Evolutionary conservation across 257 asterid species (phyloP), one percentile per base, ranked within the genome.

Genomic region (Solanum pennellii): DNA sequence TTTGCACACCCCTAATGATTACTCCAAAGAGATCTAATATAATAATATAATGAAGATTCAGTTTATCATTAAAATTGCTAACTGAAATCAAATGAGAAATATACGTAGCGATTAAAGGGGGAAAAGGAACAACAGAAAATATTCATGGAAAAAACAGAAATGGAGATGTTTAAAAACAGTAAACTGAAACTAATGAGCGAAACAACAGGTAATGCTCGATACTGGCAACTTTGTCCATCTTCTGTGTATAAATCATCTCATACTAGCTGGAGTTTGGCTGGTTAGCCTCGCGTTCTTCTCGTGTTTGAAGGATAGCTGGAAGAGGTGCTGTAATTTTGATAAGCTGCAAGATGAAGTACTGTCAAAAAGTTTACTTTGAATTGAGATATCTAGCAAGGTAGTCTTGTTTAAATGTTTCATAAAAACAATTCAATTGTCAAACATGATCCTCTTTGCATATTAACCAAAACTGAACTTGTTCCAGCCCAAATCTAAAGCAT

Each of bases 241-340:
- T 52, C 62, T 6, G 65, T 56, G 11, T 18, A 56, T 18, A 56
- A 52, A 52, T 52, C 2, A 52, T 52, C 62, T 52, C 62, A 56
- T 18, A 56, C 29, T 80, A 80, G 69, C 44, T 82, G 45, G 68
- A 82, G 15, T 49, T 29, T 11, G 68, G 68, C 45, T 49, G 6
- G 66, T 4, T 80, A 12, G 12, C 69, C 29, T 49, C 21, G 84
- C 89, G 75, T 91, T 94, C 96, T 47, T 91, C 90, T 18, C 33
- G 79, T 12, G 91, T 91, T 86, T 31, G 93, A 85, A 96, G 94
- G 83, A 91, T 89, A 86, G 86, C 86, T 71, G 98, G 99, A 88
- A 94, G 96, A 52, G 98, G 94, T 33, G 97, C 98, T 44, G 89
- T 87, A 87, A 96, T 90, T 66, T 92, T 89, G 83, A 92, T 87